phyloP scores from a whole-genome alignment of 257 asterid genomes.

The Echium plantagineum region DNA sequence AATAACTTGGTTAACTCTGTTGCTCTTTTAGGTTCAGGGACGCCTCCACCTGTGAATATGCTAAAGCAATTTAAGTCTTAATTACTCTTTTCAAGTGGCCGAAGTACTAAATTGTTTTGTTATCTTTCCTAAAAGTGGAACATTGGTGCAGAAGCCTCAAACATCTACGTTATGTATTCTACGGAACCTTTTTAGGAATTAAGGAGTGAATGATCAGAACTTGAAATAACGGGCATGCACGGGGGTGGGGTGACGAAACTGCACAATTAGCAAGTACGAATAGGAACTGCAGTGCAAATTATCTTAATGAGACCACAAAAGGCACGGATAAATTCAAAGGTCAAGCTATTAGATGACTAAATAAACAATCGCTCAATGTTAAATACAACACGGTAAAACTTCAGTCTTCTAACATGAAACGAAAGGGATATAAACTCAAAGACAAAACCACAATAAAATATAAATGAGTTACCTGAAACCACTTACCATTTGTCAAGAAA shows the following conservation, averaged over 20 bases:
- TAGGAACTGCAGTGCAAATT: no score
- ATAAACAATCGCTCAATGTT: no score
- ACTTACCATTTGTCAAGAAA: slow-evolving; percentile 91
- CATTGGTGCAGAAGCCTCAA: not conserved
- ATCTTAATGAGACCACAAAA: no score
- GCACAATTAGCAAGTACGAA: no score
- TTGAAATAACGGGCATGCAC: no score
- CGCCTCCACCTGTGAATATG: slow-evolving; percentile 67
- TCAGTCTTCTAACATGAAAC: not conserved
- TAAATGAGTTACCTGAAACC: not conserved
- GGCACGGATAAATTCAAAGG: no score
- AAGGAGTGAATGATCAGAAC: not conserved
- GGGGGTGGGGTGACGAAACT: no score
- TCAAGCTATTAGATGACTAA: no score
- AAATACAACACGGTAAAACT: not conserved
- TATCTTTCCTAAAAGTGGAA: not conserved
- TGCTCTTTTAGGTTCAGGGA: slow-evolving; percentile 83
- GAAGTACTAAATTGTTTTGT: not conserved
- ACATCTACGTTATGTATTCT: no score
- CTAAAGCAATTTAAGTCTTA: slow-evolving; percentile 6
- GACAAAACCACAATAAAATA: not conserved
- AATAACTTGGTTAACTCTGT: slow-evolving; percentile 49
- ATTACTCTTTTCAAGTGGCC: not conserved
- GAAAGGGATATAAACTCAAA: no score
- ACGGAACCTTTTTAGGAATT: not conserved